Evolutionary conservation across 2,329 filamentous ascomycete genomes (phyloP).

Genomic region (Sporothrix dimorphospora): DNA sequence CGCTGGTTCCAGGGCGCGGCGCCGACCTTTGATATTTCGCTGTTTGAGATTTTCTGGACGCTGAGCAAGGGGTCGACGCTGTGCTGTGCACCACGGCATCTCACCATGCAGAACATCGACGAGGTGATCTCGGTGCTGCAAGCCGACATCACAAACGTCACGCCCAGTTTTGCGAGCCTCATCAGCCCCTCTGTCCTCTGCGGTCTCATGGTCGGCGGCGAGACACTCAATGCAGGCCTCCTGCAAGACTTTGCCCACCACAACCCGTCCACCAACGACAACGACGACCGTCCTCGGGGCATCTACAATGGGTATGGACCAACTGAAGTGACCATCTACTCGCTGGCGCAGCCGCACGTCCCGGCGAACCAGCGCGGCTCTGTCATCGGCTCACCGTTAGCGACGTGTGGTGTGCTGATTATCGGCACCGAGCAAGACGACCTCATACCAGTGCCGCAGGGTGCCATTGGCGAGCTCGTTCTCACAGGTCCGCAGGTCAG

Average conservation of each 20-base stretch:
- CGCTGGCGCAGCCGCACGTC: conserved; percentile 31
- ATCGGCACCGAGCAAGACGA: conserved; percentile 33
- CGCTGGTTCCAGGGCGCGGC: conserved; percentile 46
- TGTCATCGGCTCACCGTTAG: conserved; percentile 43
- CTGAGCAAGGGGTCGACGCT: conserved; percentile 41
- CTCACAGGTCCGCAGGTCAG: conserved; percentile 34
- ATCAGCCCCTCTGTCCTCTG: conserved; percentile 39
- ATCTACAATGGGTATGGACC: conserved; percentile 39
- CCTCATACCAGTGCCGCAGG: conserved; percentile 30
- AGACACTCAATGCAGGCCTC: conserved; percentile 26
- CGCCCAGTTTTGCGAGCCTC: conserved; percentile 44
- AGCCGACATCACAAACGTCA: conserved; percentile 45
- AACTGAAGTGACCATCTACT: conserved; percentile 37
- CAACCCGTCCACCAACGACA: not conserved
- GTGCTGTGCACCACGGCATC: conserved; percentile 39
- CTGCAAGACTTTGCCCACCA: not conserved
- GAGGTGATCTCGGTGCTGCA: conserved; percentile 38
- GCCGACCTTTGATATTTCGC: conserved; percentile 40
- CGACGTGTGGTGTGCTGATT: conserved; percentile 43
- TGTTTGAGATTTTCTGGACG: conserved; percentile 35
- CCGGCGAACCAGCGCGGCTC: conserved; percentile 39
- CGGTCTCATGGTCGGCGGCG: conserved; percentile 43
- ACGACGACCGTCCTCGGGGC: conserved; percentile 16
- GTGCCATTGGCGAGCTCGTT: conserved; percentile 33
- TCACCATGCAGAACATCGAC: conserved; percentile 38